Evolutionary conservation across 331 rosid species (phyloP), one percentile per base, ranked within the genome.

Genomic region (Quercus lobata): DNA sequence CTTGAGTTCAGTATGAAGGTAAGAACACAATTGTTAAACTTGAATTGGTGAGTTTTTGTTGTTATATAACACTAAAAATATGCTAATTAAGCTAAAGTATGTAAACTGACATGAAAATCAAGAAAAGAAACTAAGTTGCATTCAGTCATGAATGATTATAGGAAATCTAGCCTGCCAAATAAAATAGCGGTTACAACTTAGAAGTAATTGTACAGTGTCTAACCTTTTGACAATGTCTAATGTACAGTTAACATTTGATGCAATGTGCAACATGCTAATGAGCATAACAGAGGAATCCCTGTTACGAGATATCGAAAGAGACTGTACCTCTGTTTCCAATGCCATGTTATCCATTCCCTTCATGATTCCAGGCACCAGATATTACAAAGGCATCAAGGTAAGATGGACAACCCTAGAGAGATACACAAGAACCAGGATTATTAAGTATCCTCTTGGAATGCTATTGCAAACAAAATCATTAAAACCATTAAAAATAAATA

Each of bases 311-410:
- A 79, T 92, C 7, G 89, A 88, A 76, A 83, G 80, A 78, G 90
- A 90, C 71, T 90, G 90, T 82, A 83, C 71, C 12, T 76, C 87
- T 0, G 79, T 88, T 54, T 87, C 91, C 14, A 69, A 80, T 60
- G 92, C 94, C 72, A 87, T 87, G 93, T 3, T 92, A 81, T 88
- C 97, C 16, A 49, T 90, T 79, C 90, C 94, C 8, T 5, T 87
- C 76, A 88, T 85, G 90, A 84, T 92, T 78, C 94, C 93, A 1
- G 89, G 93, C 37, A 87, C 97, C 79, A 87, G 93, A 79, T 92
- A 90, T 84, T 86, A 90, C 79, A 90, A 81, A 68, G 97, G 91
- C 86, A 83, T 88, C 54, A 87, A 75, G 97, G 97, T 90, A 69
- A 80, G 77, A 65, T 14, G 2, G 29, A 61, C 6, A 56, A 78